Evolutionary conservation across 1,284 basidiomycete species (phyloP), one percentile per base, ranked within the genome.

Genomic region (Wallemia hederae): DNA sequence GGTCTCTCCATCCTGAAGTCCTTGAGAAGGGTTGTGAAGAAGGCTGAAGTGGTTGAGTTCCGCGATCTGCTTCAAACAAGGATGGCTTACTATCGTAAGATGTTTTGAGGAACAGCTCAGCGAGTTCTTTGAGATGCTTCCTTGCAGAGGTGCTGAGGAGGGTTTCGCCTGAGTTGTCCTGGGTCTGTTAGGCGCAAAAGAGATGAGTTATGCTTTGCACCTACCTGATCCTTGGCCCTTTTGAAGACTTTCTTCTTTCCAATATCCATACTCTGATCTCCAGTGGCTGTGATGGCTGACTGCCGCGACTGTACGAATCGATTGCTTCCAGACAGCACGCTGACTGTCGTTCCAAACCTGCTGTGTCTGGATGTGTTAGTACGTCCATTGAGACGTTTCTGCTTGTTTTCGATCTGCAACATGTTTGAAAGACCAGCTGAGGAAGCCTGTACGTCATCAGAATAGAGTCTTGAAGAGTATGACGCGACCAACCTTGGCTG

Each of bases 281-380:
- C 75, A 61, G 87, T 80, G n/a, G 73, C 75, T 28, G 74, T 78
- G 62, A 94, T 77, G 1, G 85, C 87, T 66, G 81, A 79, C 67
- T 91, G 88, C 55, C 81, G 79, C 69, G 91, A 86, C 55, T 94
- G 74, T 27, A 92, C 78, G 59, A 74, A 70, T 62, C 71, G 69
- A 61, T 73, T 69, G 15, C 24, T 15, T 7, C 24, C 56, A 26
- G 56, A 26, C 17, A 58, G 15, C 59, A 94, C 81, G 15, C 82
- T 72, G 63, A 94, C 81, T 1, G 89, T 92, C 0, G 90, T 94
- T 0, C 90, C 90, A 70, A 96, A 96, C 34, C 90, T 79, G 25
- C 87, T 87, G 71, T 96, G 90, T 27, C 90, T 78, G 19, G 86
- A 83, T n/a, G 80, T 65, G 14, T 66, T 66, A 22, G 66, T 65